Base-by-base conservation (phyloP, 768 basidiomycete genomes). In the Leccinum subtestaceum region DNA sequence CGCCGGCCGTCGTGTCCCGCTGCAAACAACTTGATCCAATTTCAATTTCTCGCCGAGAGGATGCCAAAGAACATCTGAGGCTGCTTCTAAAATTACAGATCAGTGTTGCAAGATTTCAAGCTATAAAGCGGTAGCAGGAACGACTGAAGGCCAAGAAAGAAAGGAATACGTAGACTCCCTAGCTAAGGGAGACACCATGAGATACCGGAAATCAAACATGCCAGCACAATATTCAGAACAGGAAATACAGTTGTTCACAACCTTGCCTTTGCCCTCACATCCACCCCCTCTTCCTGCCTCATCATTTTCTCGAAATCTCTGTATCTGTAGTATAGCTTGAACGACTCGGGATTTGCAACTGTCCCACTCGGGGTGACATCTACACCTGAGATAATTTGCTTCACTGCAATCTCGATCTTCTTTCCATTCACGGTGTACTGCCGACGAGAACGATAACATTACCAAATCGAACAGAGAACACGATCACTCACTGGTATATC, bases 371-470 rank as follows among this genome's bases (percentile, higher is more conserved):
- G 87, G 63, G 82, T 78, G 46, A 88, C 61, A 58, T 81, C 77
- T 11, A 77, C 75, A 1, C 87, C 88, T n/a, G 86, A 89, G 45
- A 89, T 78, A 57, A 90, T 87, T 65, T 89, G 87, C 70, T 89
- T 90, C 52, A 89, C 85, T 2, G 86, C 87, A 29, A 90, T 88
- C 72, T 89, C 89, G 46, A 89, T 88, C 67, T 89, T 89, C 77
- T 89, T 91, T 10, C 84, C 84, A 52, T 89, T 89, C 9, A 88
- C 84, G 0, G 87, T 90, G 62, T 89, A 88, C 89, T 89, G 57
- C 46, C 4, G 25, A 38, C 11, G n/a, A 36, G 11, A 48, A 43
- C 2, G n/a, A 58, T 23, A 61, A 57, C 38, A 27, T 38, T 52
- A 25, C 34, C 31, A 12, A 32, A 31, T 48, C 25, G 8, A 12